Evolutionary conservation across 495 filamentous ascomycete species (phyloP), one percentile per base, ranked within the genome.

Genomic region (Rhypophila decipiens): DNA sequence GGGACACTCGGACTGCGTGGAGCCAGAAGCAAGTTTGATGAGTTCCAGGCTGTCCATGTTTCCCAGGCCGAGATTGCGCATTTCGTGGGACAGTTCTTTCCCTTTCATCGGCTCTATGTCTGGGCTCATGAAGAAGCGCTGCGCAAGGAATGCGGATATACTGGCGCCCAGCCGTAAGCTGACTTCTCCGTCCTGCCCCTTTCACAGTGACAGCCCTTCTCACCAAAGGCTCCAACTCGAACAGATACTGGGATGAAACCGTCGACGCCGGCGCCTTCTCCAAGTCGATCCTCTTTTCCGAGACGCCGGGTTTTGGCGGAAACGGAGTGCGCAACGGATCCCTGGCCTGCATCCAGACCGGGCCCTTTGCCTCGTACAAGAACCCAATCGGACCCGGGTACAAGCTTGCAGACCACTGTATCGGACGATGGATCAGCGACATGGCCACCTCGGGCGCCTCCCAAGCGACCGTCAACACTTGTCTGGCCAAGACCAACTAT

Each of bases 161-260:
- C 42, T 11, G 70, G 70, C 4, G 54, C 59, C 11, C 55, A 72
- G 21, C 72, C 75, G 68, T n/a, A n/a, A n/a, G n/a, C n/a, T n/a
- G n/a, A n/a, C n/a, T n/a, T n/a, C n/a, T n/a, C n/a, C n/a, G n/a
- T n/a, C n/a, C n/a, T 78, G 53, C 52, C 77, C 8, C 69, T 70
- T 12, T 79, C 72, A 61, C 76, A 80, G 50, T 63, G 76, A 31
- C 72, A 75, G 45, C 70, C 71, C 40, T n/a, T n/a, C n/a, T n/a
- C n/a, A n/a, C n/a, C n/a, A n/a, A n/a, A 38, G 75, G 13, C 50
- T 61, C 22, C 52, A 68, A 2, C 74, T 75, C 42, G 77, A 76
- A 35, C n/a, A 35, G 44, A 43, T 77, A 73, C 44, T 77, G 73
- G 73, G 60, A 74, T 37, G 70, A 75, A 44, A 10, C 56, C 2